A percentile compares a stretch with the other conserved stretches of the same genome.
phyloP scores from a whole-genome alignment of 306 rosid species.

The Cajanus cajan region DNA sequence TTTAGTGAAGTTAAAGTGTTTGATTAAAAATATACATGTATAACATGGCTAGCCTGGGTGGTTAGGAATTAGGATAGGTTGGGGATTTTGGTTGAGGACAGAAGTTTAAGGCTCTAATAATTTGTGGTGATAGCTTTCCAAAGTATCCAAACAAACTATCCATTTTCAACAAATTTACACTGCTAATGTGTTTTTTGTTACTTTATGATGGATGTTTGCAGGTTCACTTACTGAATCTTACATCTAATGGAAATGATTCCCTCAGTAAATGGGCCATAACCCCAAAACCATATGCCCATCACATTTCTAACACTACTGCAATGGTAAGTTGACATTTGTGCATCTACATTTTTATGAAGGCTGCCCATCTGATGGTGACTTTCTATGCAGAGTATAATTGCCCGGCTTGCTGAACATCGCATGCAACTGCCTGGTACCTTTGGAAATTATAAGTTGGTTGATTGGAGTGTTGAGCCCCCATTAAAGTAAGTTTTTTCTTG shows the following conservation, averaged over 20 bases:
- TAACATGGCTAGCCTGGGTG: neutral
- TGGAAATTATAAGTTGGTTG: constrained; percentile 66
- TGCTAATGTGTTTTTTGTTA: constrained; percentile 16
- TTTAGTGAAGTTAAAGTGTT: neutral
- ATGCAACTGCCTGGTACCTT: constrained; percentile 70
- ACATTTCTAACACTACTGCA: constrained; percentile 66
- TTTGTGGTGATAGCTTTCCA: constrained; percentile 11
- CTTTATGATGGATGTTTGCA: constrained; percentile 35
- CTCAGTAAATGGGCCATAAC: constrained; percentile 61
- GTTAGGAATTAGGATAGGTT: constrained; percentile 12
- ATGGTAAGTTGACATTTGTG: constrained; percentile 46
- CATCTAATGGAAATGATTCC: constrained; percentile 57
- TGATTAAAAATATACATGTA: neutral
- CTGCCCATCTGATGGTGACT: constrained; percentile 20
- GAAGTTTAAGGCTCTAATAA: constrained; percentile 10
- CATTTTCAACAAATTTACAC: constrained; percentile 1
- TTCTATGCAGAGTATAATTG: constrained; percentile 59
- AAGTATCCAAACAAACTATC: neutral
- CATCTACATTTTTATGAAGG: constrained; percentile 38
- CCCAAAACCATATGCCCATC: constrained; percentile 49
- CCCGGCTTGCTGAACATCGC: constrained; percentile 59
- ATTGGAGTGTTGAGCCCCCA: constrained; percentile 61
- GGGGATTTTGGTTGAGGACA: constrained; percentile 16
- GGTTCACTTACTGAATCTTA: constrained; percentile 61
- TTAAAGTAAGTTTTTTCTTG: constrained; percentile 42